Evolutionary conservation across 345 rosid species (phyloP).

Genomic region (Microcos paniculata): DNA sequence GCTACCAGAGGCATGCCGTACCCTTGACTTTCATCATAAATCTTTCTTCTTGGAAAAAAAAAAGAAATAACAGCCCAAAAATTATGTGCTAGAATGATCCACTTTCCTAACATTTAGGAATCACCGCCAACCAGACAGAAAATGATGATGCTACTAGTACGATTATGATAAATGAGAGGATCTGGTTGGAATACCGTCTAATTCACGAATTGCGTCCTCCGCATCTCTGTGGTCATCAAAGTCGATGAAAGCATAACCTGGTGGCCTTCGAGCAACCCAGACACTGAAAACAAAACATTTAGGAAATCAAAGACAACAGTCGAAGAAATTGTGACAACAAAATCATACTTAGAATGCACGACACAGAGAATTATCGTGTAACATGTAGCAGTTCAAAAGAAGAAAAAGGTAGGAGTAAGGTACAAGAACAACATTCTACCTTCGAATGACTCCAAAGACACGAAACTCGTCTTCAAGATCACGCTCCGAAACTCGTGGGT

Average conservation of each 20-base stretch:
- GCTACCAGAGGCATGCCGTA: background rate
- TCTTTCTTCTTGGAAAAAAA: background rate
- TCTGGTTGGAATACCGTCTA: conserved; percentile 53
- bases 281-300: conserved; percentile 43
- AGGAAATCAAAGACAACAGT: background rate
- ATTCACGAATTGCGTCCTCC: conserved; percentile 70
- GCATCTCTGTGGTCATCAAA: conserved; percentile 87
- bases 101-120: background rate
- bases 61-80: background rate
- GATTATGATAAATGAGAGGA: background rate
- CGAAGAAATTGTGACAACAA: background rate
- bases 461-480: conserved; percentile 82
- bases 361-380: background rate
- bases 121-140: background rate
- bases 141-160: background rate
- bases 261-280: conserved; percentile 97
- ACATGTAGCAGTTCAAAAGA: background rate
- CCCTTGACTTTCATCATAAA: background rate
- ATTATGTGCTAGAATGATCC: background rate
- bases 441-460: conserved; percentile 59
- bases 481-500: conserved; percentile 69
- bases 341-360: background rate
- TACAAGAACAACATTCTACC: conserved; percentile 29
- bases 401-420: background rate
- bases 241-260: conserved; percentile 89